phyloP scores from a whole-genome alignment of 2,329 filamentous ascomycete genomes.

The Aspergillus chevalieri region DNA sequence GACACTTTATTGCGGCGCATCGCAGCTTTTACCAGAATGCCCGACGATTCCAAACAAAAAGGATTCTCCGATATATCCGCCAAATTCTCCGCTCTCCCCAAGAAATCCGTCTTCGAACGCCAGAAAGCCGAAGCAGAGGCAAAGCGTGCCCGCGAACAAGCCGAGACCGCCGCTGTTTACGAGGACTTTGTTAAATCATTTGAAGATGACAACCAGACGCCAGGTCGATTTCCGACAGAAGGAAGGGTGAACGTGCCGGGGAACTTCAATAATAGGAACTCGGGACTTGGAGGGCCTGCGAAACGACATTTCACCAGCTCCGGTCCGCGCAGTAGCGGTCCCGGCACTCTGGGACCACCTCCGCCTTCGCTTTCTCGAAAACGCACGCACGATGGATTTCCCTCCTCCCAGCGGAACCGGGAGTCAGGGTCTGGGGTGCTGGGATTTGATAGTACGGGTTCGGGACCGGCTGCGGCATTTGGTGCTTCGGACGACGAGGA shows the following conservation, averaged over 20 bases:
- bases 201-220: conserved; percentile 36
- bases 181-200: conserved; percentile 77
- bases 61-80: conserved; percentile 65
- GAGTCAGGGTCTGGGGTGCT: conserved; percentile 33
- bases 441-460: conserved; percentile 33
- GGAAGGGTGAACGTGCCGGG: conserved; percentile 21
- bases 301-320: conserved; percentile 58
- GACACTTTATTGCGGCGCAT: conserved; percentile 13
- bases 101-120: conserved; percentile 81
- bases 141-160: conserved; percentile 75
- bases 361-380: conserved; percentile 38
- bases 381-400: conserved; percentile 38
- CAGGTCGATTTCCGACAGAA: conserved; percentile 15
- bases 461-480: conserved; percentile 37
- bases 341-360: conserved; percentile 43
- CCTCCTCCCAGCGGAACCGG: conserved; percentile 34
- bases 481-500: conserved; percentile 40
- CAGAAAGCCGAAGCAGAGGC: conserved; percentile 86
- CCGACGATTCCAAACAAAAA: conserved; percentile 33
- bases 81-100: conserved; percentile 72
- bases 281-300: conserved; percentile 34
- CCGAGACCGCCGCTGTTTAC: conserved; percentile 80
- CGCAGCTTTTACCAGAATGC: conserved; percentile 26
- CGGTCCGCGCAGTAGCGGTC: conserved; percentile 43
- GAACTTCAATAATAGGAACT: conserved; percentile 26